Evolutionary conservation across 2,329 filamentous ascomycete species (phyloP), one percentile per base, ranked within the genome.

Genomic region (Stachybotrys echinatus): DNA sequence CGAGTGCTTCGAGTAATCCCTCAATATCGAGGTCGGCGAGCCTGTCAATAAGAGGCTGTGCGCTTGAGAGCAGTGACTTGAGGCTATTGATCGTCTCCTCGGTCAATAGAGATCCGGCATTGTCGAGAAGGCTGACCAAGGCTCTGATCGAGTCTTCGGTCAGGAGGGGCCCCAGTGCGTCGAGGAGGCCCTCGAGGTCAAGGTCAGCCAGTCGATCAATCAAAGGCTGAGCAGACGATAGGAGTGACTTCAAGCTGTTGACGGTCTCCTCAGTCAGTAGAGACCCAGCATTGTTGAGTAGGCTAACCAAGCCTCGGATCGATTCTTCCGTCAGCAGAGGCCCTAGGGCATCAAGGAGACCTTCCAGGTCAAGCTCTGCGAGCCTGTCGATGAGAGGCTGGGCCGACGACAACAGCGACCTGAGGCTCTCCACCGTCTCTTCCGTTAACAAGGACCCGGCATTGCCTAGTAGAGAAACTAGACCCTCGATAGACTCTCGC

Each of bases 1-100:
- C 50, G 6, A 59, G 52, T 0, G 54, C 52, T 3, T 64, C 55
- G 4, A 71, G 52, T 2, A 71, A 51, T 4, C 61, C 61, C 42
- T 62, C 54, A 0, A 74, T 55, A 22, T 73, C 65, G 5, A 72
- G 58, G 43, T 67, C 61, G 40, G 61, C 49, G 2, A 67, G 37
- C 5, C 55, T 56, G 1, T 65, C 55, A 2, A 66, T 55, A 3
- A 62, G 48, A 2, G 57, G 62, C 17, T 53, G 58, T 4, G 54
- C 59, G 17, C 55, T 58, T n/a, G 45, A 22, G 48, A 56, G 34
- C 23, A 56, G 47, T 23, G 49, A 47, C 48, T 58, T 59, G 47
- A 52, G 54, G 23, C 55, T 51, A 0, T 52, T 50, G 3, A 61
- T 58, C 2, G 54, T 54, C 3, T 61, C 54, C 42, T 59, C 53